Conservation (phyloP, 2,329 filamentous ascomycete genomes). For the Alternaria alternata region DNA sequence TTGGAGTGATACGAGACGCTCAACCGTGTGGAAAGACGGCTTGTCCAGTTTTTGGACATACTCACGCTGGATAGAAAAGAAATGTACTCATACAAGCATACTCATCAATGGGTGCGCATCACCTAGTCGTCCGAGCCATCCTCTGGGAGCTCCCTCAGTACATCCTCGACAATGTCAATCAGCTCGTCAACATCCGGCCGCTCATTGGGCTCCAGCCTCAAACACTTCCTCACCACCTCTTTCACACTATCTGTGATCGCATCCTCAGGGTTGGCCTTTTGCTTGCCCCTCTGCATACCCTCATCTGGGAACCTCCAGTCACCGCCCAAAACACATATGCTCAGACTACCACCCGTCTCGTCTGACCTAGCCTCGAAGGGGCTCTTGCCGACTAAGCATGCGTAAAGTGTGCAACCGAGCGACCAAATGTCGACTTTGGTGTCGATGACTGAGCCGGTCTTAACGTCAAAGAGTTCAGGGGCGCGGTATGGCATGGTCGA, state of each 20-base stretch:
- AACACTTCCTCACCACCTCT: constrained; percentile 85
- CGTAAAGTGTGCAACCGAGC: constrained; percentile 95
- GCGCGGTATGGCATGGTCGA: constrained; percentile 98
- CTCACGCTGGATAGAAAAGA: background rate
- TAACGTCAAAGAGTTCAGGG: constrained; percentile 97
- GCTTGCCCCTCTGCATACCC: constrained; percentile 65
- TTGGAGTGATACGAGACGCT: background rate
- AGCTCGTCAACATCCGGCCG: constrained; percentile 86
- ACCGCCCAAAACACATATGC: constrained; percentile 89
- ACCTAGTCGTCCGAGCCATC: constrained; percentile 55
- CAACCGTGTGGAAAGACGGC: background rate
- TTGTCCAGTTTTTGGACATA: background rate
- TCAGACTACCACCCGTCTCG: constrained; percentile 92
- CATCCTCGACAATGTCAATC: constrained; percentile 78
- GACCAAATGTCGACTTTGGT: constrained; percentile 99
- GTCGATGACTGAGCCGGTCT: constrained; percentile 89
- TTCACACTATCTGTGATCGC: constrained; percentile 82
- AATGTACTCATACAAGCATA: background rate
- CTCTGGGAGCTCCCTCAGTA: constrained; percentile 72
- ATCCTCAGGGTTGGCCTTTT: constrained; percentile 56
- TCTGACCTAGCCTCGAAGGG: constrained; percentile 96
- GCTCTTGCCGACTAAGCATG: constrained; percentile 93
- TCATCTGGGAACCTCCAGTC: constrained; percentile 98
- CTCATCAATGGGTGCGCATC: background rate
- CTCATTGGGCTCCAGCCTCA: constrained; percentile 86